A percentile compares a stretch with the other conserved stretches of the same genome.
These are phyloP conservation scores for Mallotus japonicus DNA, from an alignment of 441 rosid species.

Conservation along the genomic window DNA sequence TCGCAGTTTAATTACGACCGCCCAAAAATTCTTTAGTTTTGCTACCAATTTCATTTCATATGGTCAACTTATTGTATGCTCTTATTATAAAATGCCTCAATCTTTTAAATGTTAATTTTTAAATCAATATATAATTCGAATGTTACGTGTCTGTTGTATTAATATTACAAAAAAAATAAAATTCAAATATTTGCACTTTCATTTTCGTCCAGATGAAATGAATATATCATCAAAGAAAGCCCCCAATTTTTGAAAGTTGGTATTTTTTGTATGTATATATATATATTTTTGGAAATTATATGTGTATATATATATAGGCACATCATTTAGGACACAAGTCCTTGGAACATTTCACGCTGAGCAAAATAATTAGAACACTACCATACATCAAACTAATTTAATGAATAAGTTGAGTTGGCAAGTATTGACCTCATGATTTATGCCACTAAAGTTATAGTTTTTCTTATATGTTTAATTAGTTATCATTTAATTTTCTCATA, in stretches of 20 bases:
- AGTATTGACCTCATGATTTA: constrained; percentile 36
- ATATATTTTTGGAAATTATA: too few relatives aligned
- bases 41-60: too few relatives aligned
- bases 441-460: constrained; percentile 20
- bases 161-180: background rate
- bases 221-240: constrained; percentile 9
- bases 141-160: background rate
- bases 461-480: too few relatives aligned
- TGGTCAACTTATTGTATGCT: background rate
- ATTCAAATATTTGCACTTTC: background rate
- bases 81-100: too few relatives aligned
- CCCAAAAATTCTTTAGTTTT: background rate
- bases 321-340: constrained; percentile 32
- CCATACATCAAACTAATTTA: constrained; percentile 2
- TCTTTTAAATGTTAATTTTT: too few relatives aligned
- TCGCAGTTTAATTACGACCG: background rate
- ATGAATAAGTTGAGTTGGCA: constrained; percentile 32
- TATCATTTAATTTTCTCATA: too few relatives aligned
- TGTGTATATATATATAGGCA: background rate
- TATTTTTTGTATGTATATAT: too few relatives aligned
- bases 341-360: constrained; percentile 25
- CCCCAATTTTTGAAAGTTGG: background rate
- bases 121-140: background rate
- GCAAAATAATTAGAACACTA: constrained; percentile 25
- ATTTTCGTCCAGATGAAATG: background rate